These are phyloP conservation scores for Didymella keratinophila DNA, from an alignment of 2,329 filamentous ascomycete genomes.

Conservation along the genomic window DNA sequence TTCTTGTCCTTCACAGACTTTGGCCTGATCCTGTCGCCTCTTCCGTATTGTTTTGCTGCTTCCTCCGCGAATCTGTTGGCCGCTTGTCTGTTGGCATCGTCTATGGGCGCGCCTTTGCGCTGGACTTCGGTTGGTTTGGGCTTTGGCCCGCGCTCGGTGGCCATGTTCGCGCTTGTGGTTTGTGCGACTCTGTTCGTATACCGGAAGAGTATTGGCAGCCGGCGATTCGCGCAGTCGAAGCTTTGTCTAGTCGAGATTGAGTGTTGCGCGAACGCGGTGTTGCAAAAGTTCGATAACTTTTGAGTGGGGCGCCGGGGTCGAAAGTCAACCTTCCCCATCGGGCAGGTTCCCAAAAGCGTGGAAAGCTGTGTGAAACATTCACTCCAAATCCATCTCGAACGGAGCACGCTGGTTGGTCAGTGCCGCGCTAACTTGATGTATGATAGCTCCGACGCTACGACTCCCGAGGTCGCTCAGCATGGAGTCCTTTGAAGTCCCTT, in stretches of 20 bases:
- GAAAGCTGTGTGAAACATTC: neutral
- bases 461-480: neutral
- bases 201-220: neutral
- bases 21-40: constrained; percentile 77
- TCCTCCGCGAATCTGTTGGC: constrained; percentile 45
- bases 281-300: constrained; percentile 9
- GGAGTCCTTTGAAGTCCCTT: too few relatives aligned
- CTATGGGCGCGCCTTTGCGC: constrained; percentile 31
- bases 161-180: constrained; percentile 25
- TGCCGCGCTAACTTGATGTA: neutral
- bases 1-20: constrained; percentile 88
- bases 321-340: neutral
- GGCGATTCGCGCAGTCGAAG: neutral
- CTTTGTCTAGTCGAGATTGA: neutral
- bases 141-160: constrained; percentile 31
- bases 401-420: neutral
- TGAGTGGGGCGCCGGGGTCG: constrained; percentile 1
- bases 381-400: neutral
- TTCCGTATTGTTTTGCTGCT: constrained; percentile 81
- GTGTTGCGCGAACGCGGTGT: constrained; percentile 4
- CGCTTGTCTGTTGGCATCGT: constrained; percentile 42
- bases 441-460: neutral
- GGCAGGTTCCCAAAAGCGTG: neutral
- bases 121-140: constrained; percentile 16
- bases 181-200: neutral